Evolutionary conservation across 1,284 basidiomycete genomes (phyloP).

Genomic region (Fomes fomentarius): DNA sequence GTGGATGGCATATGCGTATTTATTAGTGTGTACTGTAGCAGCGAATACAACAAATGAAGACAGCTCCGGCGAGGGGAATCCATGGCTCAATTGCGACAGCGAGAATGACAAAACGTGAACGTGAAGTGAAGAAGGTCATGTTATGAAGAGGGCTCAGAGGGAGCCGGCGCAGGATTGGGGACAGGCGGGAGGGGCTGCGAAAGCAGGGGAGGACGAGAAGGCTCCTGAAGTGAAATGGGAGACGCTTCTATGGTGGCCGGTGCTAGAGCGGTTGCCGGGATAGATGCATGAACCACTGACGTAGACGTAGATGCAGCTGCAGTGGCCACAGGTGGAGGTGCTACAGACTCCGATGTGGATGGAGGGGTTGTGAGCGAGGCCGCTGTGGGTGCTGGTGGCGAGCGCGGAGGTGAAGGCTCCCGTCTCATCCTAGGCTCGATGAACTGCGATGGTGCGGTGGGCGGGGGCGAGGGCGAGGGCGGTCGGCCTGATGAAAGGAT

Average conservation of each 20-base stretch:
- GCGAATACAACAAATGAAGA: conserved; percentile 4
- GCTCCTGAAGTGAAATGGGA: too few relatives aligned
- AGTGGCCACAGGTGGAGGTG: too few relatives aligned
- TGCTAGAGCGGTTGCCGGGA: not conserved
- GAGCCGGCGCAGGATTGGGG: not conserved
- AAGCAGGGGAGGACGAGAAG: not conserved
- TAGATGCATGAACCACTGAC: not conserved
- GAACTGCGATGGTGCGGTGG: not conserved
- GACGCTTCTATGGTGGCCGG: too few relatives aligned
- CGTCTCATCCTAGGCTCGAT: not conserved
- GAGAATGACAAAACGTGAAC: not conserved
- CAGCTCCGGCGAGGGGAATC: not conserved
- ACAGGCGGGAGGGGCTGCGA: not conserved
- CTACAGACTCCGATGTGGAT: too few relatives aligned
- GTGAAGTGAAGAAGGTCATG: not conserved
- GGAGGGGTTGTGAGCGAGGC: too few relatives aligned
- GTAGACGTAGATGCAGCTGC: not conserved
- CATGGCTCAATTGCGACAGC: too few relatives aligned
- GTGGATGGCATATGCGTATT: too few relatives aligned
- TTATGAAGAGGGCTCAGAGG: not conserved
- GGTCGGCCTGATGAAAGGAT: too few relatives aligned
- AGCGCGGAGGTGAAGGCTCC: not conserved
- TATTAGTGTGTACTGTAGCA: conserved; percentile 12
- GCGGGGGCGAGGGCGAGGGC: too few relatives aligned
- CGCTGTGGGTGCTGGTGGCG: not conserved